Conservation (phyloP, 352 stramenopile genomes). For the Phytophthora syringae region DNA sequence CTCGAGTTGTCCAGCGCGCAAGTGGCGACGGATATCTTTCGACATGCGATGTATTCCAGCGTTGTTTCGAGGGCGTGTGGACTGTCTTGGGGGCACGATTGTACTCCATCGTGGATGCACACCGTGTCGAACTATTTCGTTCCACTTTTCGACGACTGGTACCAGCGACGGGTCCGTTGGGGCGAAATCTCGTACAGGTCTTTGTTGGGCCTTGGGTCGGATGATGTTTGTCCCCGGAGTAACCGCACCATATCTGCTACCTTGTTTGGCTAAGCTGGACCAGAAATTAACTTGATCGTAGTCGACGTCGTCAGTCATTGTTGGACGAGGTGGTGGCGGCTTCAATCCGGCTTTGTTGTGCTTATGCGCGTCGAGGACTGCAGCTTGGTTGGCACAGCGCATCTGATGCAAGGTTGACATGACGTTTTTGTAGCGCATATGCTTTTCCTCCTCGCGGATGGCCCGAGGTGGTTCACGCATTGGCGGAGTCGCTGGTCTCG, state of each 20-base stretch:
- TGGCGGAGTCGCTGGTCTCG: too few relatives aligned
- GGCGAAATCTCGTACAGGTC: background rate
- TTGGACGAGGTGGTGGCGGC: background rate
- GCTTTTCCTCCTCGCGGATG: background rate
- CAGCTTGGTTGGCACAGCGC: background rate
- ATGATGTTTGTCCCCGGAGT: conserved; percentile 2
- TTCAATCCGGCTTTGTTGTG: too few relatives aligned
- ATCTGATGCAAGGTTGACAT: conserved; percentile 14
- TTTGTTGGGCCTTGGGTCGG: conserved; percentile 19
- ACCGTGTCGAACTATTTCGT: conserved; percentile 14
- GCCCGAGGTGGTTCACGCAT: background rate
- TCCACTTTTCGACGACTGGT: background rate
- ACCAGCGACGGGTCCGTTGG: background rate
- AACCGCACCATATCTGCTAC: background rate
- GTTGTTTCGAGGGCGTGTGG: background rate
- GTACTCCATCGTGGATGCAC: conserved; percentile 3
- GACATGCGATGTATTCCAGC: background rate
- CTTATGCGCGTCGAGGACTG: background rate
- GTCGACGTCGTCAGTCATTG: conserved; percentile 1
- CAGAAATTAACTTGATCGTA: conserved; percentile 4
- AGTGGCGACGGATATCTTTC: background rate
- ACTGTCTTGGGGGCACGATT: background rate
- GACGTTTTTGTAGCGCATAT: background rate
- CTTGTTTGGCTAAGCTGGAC: background rate
- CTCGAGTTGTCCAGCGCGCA: conserved; percentile 15